Percentiles rank a stretch among this genome's conserved stretches.
Conservation (phyloP, 306 rosid species). For the Vicia sativa region DNA sequence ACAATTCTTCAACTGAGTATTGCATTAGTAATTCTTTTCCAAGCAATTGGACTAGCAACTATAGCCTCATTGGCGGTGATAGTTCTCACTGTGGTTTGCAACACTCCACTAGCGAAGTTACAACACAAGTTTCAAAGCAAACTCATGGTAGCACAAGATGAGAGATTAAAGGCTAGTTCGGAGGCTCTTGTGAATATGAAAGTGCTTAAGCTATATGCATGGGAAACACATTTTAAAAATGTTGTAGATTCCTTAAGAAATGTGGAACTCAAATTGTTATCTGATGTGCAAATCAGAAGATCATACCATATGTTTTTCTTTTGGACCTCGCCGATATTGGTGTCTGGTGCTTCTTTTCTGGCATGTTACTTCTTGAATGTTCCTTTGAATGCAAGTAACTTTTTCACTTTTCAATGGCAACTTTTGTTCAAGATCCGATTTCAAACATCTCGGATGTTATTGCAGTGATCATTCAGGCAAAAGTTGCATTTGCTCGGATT, state of each 20-base stretch:
- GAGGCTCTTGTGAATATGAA: no score
- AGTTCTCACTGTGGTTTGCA: slow-evolving; percentile 61
- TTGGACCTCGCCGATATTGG: slow-evolving; percentile 45
- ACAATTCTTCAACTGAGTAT: slow-evolving; percentile 62
- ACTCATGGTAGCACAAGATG: slow-evolving; percentile 52
- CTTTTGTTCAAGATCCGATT: slow-evolving; percentile 68
- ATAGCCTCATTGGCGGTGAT: slow-evolving; percentile 64
- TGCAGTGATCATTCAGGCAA: slow-evolving; percentile 67
- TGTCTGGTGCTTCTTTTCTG: slow-evolving; percentile 67
- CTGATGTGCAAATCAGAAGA: slow-evolving; percentile 48
- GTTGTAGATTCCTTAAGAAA: slow-evolving; percentile 52
- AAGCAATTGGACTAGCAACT: slow-evolving; percentile 27
- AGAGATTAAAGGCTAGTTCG: no score
- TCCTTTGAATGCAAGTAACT: slow-evolving; percentile 72
- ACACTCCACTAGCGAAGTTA: slow-evolving; percentile 72
- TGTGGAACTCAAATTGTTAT: slow-evolving; percentile 55
- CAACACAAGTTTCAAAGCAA: slow-evolving; percentile 64
- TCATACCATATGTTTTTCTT: slow-evolving; percentile 39
- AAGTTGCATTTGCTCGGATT: slow-evolving; percentile 35
- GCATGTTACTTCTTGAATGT: slow-evolving; percentile 59
- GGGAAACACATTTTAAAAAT: slow-evolving; percentile 16
- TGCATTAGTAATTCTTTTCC: slow-evolving; percentile 54
- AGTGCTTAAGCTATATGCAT: slow-evolving; percentile 67
- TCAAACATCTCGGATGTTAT: slow-evolving; percentile 56
- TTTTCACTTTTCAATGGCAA: slow-evolving; percentile 56